Conservation (phyloP, 345 rosid species). For the Eucalyptus albens region DNA sequence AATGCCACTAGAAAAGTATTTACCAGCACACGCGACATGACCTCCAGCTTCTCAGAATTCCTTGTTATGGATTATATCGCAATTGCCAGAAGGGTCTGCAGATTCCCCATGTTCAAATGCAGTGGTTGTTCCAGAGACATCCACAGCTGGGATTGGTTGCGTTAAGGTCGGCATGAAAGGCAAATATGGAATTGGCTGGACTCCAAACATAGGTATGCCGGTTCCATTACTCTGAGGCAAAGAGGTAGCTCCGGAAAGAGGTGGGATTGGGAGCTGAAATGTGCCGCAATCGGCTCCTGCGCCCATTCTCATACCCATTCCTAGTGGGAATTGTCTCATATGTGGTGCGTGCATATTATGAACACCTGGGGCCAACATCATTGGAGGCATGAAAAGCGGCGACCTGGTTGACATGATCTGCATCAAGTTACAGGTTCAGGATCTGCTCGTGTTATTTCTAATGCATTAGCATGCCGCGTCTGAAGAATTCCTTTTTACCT, state of each 20-base stretch:
- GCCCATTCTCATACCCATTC: constrained; percentile 22
- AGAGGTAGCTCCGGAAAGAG: not conserved
- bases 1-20: not conserved
- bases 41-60: not conserved
- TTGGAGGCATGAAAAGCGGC: constrained; percentile 11
- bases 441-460: not conserved
- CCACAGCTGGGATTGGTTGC: not conserved
- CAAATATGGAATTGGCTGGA: not conserved
- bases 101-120: not conserved
- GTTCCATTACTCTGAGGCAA: not conserved
- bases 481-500: constrained; percentile 26
- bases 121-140: not conserved
- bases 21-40: not conserved
- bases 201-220: not conserved
- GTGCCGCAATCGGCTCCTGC: constrained; percentile 9
- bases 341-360: constrained; percentile 18
- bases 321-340: constrained; percentile 8
- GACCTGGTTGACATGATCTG: constrained; percentile 57
- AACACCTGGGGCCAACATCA: constrained; percentile 21
- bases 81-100: not conserved
- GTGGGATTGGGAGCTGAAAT: constrained; percentile 8
- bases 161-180: not conserved
- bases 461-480: not conserved
- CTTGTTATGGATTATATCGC: not conserved
- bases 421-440: not conserved